Base-by-base conservation (phyloP, 2,329 filamentous ascomycete species). In the Scytalidium lignicola region DNA sequence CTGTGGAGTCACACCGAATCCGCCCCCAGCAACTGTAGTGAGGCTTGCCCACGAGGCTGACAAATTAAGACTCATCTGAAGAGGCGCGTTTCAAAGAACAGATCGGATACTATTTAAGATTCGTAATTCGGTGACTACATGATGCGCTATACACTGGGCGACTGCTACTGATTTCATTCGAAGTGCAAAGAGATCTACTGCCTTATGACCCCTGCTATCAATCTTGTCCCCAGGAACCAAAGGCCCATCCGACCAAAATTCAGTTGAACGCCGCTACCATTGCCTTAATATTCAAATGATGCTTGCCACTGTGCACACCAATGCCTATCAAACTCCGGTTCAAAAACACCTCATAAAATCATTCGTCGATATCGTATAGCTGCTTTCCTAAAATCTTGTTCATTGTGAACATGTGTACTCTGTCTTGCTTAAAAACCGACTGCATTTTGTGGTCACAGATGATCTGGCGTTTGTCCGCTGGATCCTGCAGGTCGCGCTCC, bases 381-480 rank as follows among this genome's bases (percentile, higher is more conserved):
- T 97, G 92, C 65, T 86, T 85, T 55, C 88, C 90, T 10, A 97
- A 82, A 15, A 96, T 81, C 74, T 96, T 96, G 75, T 96, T 97
- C 92, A 99, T 97, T 58, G 90, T 91, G 69, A 99, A 99, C 93
- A 99, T 99, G 70, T 97, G 90, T 44, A 99, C 87, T 62, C 81
- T 88, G 62, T 90, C 82, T 62, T 87, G 80, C 68, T 95, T 95
- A 74, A 99, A 99, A 7, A 99, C 87, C 6, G 87, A 86, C 52
- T 88, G 84, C 86, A 99, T 86, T 58, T 82, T 83, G 20, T 95
- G 89, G 68, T 99, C 93, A 70, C 93, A 99, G 22, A 82, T 74
- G 55, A 99, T 99, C 59, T 96, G 90, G 19, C 93, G 87, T 67
- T 91, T 92, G 72, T 99, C 92, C 55, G 68, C 82, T 0, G 91